A percentile compares a stretch with the other conserved stretches of the same genome.
phyloP scores from a whole-genome alignment of 148 eudicot species.

The Euryodendron excelsum region DNA sequence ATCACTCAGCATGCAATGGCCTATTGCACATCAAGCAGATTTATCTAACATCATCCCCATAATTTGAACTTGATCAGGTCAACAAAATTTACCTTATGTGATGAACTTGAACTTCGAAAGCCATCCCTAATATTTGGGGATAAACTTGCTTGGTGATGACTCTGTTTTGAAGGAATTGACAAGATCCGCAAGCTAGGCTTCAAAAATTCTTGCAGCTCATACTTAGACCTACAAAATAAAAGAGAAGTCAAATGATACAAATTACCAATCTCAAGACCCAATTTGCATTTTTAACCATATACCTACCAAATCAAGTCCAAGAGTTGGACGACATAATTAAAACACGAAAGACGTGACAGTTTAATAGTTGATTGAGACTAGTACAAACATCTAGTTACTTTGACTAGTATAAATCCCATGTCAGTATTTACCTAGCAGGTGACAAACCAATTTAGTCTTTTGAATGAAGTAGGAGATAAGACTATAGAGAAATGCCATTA shows the following conservation, averaged over 20 bases:
- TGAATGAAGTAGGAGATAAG: not conserved
- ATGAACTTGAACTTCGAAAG: conserved; percentile 52
- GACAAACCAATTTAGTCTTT: not conserved
- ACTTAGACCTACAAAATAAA: conserved; percentile 62
- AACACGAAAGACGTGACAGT: not conserved
- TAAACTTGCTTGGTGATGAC: conserved; percentile 50
- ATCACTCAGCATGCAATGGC: not conserved
- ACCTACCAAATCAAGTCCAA: not conserved
- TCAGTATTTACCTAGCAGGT: not conserved
- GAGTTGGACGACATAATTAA: not conserved
- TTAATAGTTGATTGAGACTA: conserved; percentile 4
- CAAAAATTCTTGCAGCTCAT: conserved; percentile 85
- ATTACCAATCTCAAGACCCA: not conserved
- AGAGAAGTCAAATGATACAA: not conserved
- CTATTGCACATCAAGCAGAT: conserved; percentile 1
- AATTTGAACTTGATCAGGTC: not conserved
- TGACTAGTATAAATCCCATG: not conserved
- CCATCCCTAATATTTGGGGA: conserved; percentile 56
- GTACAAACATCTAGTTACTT: not conserved
- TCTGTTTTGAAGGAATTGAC: conserved; percentile 40
- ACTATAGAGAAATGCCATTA: not conserved
- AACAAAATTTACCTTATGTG: conserved; percentile 22
- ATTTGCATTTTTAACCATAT: not conserved
- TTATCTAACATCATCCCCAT: not conserved
- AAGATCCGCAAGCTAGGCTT: conserved; percentile 84